Base-by-base conservation (phyloP, 805 yeast genomes). In the Naumovozyma dairenensis region DNA sequence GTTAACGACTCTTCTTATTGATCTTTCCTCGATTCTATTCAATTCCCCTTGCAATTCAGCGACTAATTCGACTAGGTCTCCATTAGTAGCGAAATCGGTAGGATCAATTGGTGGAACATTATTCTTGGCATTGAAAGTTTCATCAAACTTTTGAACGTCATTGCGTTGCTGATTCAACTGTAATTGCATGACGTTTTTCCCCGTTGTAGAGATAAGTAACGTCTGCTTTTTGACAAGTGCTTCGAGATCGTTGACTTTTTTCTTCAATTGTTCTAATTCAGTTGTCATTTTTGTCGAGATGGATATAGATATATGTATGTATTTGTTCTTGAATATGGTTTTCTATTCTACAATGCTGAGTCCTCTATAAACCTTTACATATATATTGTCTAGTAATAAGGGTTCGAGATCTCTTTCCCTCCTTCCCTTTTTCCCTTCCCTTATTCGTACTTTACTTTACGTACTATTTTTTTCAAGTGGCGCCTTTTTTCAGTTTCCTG, bases 21-120 rank as follows among this genome's bases (percentile, higher is more conserved):
- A 71, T 45, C 94, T 70, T 44, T 82, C 83, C 51, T 87, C 97
- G 21, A 81, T 54, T 16, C 70, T 63, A 34, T 82, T 87, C 49
- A 87, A 66, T 59, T 87, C 96, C 6, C 83, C 82, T 58, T 87
- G 96, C 36, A 87, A 62, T 56, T 87, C 97, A 8, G 83, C 84
- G 10, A 86, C 96, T 29, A 87, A 65, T 51, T 84, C 89, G 3
- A 81, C 81, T 9, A 87, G 61, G 51, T 89, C 97, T 37, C 82
- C 93, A 44, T 83, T 80, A 3, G 89, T 75, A 24, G 77, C 83
- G 43, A 68, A 77, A 42, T 79, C 84, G 3, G 69, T 53, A 1
- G 73, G 52, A 38, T 73, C 79, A 4, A 46, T 33, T 15, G 29
- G 21, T 5, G 29, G 18, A 40, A 25, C 12, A 12, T 25, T 28